Percentiles rank a stretch among this genome's conserved stretches.
Conservation (phyloP, 345 rosid species). For the Limnanthes douglasii region DNA sequence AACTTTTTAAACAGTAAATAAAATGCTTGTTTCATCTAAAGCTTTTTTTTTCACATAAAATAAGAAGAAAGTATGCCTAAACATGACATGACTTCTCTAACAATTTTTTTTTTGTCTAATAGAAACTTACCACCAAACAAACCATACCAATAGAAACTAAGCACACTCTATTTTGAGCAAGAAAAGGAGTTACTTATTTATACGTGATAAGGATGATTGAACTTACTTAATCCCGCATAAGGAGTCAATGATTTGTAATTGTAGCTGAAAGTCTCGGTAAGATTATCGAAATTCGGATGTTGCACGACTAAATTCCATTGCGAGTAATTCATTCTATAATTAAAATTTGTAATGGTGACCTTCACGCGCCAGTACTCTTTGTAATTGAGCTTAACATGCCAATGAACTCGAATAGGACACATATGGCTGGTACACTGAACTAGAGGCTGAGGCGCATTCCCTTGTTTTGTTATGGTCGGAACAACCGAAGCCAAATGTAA, state of each 20-base stretch:
- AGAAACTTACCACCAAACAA: too few species aligned
- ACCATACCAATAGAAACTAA: too few species aligned
- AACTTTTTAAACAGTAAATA: too few species aligned
- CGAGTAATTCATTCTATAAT: slow-evolving; percentile 59
- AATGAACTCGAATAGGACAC: slow-evolving; percentile 80
- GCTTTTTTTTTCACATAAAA: too few species aligned
- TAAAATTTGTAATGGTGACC: slow-evolving; percentile 77
- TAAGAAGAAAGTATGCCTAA: too few species aligned
- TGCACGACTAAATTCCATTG: slow-evolving; percentile 85
- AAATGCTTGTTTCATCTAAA: too few species aligned
- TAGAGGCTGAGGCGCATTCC: slow-evolving; percentile 25
- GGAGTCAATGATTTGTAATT: slow-evolving; percentile 62
- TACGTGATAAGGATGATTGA: slow-evolving; percentile 2
- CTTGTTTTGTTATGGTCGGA: slow-evolving; percentile 20
- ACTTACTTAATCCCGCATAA: slow-evolving; percentile 62
- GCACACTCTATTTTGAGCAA: too few species aligned
- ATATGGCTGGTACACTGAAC: slow-evolving; percentile 72
- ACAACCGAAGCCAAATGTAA: slow-evolving; percentile 65
- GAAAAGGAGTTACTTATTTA: too few species aligned
- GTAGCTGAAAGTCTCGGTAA: slow-evolving; percentile 67
- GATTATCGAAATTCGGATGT: slow-evolving; percentile 75
- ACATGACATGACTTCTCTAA: too few species aligned
- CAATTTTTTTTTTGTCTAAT: too few species aligned
- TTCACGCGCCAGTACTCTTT: slow-evolving; percentile 87
- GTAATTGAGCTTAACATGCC: slow-evolving; percentile 91